Percentiles rank a stretch among this genome's conserved stretches.
phyloP scores from a whole-genome alignment of 345 rosid genomes.

The Eucalyptus decipiens region DNA sequence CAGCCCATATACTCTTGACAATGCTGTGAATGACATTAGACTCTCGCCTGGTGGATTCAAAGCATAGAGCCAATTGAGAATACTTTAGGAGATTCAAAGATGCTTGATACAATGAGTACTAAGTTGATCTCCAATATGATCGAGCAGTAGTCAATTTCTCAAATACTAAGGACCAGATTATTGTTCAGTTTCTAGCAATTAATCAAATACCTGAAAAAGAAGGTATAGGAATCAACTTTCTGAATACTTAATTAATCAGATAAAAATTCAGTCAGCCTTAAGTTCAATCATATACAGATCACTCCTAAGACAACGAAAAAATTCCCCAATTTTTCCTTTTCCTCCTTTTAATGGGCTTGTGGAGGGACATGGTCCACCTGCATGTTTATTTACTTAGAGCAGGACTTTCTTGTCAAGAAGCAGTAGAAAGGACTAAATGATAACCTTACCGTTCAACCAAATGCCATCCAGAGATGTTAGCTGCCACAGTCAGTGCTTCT shows the following conservation, averaged over 20 bases:
- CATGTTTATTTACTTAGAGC: too few relatives aligned
- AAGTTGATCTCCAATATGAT: background rate
- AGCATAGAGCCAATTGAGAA: background rate
- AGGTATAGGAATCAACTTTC: background rate
- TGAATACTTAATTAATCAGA: background rate
- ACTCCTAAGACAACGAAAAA: background rate
- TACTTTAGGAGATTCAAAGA: background rate
- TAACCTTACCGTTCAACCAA: background rate
- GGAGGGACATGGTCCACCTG: too few relatives aligned
- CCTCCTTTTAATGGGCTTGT: too few relatives aligned
- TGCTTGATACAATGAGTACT: background rate
- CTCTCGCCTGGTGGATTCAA: background rate
- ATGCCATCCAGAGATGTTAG: background rate
- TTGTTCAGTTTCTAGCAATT: background rate
- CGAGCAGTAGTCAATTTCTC: background rate
- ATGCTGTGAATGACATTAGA: background rate
- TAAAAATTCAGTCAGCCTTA: background rate
- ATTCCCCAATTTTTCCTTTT: too few relatives aligned
- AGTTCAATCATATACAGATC: too few relatives aligned
- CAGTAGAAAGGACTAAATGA: background rate
- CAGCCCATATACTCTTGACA: background rate
- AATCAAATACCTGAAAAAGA: background rate
- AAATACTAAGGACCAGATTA: background rate
- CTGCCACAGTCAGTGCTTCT: background rate
- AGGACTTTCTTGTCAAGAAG: too few relatives aligned